phyloP scores from a whole-genome alignment of 2,329 filamentous ascomycete genomes.

The Fusarium stilboides region DNA sequence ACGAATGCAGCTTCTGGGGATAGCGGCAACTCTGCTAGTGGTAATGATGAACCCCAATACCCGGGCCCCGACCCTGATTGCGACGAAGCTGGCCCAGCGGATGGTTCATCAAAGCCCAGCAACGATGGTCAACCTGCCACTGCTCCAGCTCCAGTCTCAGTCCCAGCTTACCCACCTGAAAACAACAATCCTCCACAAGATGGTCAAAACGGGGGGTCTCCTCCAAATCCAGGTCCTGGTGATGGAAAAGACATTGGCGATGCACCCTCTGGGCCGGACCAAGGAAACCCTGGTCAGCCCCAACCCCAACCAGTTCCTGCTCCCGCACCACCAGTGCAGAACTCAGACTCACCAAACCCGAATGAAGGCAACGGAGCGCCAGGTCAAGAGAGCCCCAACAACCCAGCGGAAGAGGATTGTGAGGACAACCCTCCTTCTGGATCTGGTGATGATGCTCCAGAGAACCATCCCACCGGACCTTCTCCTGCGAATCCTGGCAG shows the following conservation, averaged over 20 bases:
- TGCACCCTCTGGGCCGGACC: slow-evolving; percentile 1
- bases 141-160: slow-evolving; percentile 1
- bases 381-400: background rate
- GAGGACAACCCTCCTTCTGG: slow-evolving; percentile 2
- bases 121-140: slow-evolving; percentile 5
- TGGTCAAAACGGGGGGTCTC: background rate
- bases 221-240: background rate
- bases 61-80: background rate
- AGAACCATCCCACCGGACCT: background rate
- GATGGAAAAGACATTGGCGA: background rate
- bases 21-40: background rate
- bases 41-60: background rate
- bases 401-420: slow-evolving; percentile 15
- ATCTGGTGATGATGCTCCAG: background rate
- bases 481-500: background rate
- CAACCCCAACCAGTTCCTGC: slow-evolving; percentile 18
- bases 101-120: background rate
- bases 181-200: background rate
- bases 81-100: background rate
- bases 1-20: background rate
- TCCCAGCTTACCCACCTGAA: slow-evolving; percentile 1
- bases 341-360: slow-evolving; percentile 3
- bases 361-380: background rate
- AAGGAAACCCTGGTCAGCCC: slow-evolving; percentile 2
- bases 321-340: slow-evolving; percentile 7